These are phyloP conservation scores for Rutstroemia sp. DNA, from an alignment of 2,329 filamentous ascomycete genomes.

Conservation along the genomic window DNA sequence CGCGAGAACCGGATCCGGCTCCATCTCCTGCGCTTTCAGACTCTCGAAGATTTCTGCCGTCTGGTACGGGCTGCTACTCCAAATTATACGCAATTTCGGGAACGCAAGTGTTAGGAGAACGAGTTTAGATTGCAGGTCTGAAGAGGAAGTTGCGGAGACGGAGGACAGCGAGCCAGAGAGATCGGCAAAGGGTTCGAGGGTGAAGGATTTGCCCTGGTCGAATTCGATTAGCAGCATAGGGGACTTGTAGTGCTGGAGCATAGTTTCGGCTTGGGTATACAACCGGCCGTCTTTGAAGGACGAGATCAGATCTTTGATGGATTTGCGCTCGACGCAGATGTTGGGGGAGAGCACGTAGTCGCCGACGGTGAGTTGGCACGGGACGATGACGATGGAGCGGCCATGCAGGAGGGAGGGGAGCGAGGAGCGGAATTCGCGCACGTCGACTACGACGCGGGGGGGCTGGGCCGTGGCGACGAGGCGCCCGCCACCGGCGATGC, in stretches of 20 bases:
- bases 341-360: constrained; percentile 90
- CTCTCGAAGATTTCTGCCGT: constrained; percentile 95
- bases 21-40: constrained; percentile 80
- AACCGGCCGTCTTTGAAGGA: constrained; percentile 89
- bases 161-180: constrained; percentile 53
- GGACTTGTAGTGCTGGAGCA: constrained; percentile 86
- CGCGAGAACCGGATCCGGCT: constrained; percentile 84
- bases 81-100: constrained; percentile 82
- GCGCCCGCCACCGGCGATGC: constrained; percentile 87
- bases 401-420: constrained; percentile 88
- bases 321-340: constrained; percentile 94
- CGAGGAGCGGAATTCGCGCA: constrained; percentile 91
- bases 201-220: constrained; percentile 95
- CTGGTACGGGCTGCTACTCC: constrained; percentile 89
- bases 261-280: constrained; percentile 85
- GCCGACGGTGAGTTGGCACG: constrained; percentile 92
- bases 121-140: constrained; percentile 84
- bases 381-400: constrained; percentile 78
- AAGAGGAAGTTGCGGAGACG: constrained; percentile 53
- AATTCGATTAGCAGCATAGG: constrained; percentile 96
- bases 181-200: constrained; percentile 74
- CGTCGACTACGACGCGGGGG: constrained; percentile 87
- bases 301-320: constrained; percentile 80
- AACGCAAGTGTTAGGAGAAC: constrained; percentile 91
- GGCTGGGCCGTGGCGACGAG: constrained; percentile 77